Percentiles rank a stretch among this genome's conserved stretches.
Evolutionary conservation across 176 grass and related monocot species (phyloP).

Genomic region (Musa itinerans): DNA sequence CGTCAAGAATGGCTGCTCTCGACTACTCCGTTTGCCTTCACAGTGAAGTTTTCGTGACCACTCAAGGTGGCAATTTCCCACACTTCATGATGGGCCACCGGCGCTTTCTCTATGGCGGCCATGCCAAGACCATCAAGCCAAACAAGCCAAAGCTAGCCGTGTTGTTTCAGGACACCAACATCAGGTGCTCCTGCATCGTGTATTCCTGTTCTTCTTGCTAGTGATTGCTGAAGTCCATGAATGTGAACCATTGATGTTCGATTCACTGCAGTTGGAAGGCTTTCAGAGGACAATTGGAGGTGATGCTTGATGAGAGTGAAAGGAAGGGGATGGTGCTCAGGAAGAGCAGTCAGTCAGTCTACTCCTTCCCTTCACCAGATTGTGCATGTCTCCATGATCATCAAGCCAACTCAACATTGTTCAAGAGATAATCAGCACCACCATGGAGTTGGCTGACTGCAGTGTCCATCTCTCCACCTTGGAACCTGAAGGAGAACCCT

Average conservation of each 20-base stretch:
- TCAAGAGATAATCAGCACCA: background rate
- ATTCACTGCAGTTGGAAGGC: conserved; percentile 11
- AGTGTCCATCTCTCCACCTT: background rate
- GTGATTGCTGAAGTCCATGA: background rate
- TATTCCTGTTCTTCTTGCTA: background rate
- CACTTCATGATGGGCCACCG: conserved; percentile 20
- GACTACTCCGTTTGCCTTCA: conserved; percentile 15
- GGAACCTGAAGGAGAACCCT: no score
- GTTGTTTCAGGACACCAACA: conserved; percentile 6
- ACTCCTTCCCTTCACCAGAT: conserved; percentile 9
- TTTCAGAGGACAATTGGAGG: conserved; percentile 1
- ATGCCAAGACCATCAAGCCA: conserved; percentile 15
- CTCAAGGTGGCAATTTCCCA: conserved; percentile 18
- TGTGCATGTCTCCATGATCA: conserved; percentile 9
- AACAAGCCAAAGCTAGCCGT: conserved; percentile 10
- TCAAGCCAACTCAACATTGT: background rate
- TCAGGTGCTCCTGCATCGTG: background rate
- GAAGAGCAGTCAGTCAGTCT: conserved; percentile 14
- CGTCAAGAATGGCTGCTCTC: conserved; percentile 18
- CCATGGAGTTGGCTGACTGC: background rate
- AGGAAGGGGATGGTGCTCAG: conserved; percentile 9
- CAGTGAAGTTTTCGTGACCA: conserved; percentile 22
- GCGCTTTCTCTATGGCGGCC: conserved; percentile 15
- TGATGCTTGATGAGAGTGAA: conserved; percentile 7
- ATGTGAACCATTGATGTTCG: background rate